Evolutionary conservation across 169 alveolate genomes (phyloP), one percentile per base, ranked within the genome.

Genomic region (Cryptosporidium ubiquitum): DNA sequence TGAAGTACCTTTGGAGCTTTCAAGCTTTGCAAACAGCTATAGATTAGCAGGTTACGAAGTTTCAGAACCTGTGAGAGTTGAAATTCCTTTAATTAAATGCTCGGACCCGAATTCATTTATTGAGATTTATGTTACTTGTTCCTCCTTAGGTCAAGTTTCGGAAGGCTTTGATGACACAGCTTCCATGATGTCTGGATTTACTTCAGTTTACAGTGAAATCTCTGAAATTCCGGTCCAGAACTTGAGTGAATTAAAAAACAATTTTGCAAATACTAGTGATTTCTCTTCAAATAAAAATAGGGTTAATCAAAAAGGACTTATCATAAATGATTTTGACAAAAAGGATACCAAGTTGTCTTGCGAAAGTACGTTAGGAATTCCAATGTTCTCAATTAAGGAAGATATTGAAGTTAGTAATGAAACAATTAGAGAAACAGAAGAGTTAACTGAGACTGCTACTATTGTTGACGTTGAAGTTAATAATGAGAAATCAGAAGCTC

Each of bases 121-220:
- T 61, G 89, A 79, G 44, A 44, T 66, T 57, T 64, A 64, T 37
- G 61, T 79, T n/a, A 23, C 58, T 16, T 79, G 89, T 64, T 26
- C 69, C 20, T 79, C 89, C 40, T 79, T 79, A 33, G 89, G 89
- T 9, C 79, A 79, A 31, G 68, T 79, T 26, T 79, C 79, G 20
- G 75, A 79, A 10, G 89, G 75, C 7, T 79, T 79, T 79, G 89
- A 79, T 61, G 89, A 79, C 20, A 79, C 89, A 7, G 89, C 75
- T 33, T 79, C 89, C 14, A 79, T 79, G 89, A 79, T 79, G 89
- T 79, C 89, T 10, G 89, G 89, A 9, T 79, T 79, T 47, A 79
- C 89, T 5, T 42, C 89, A 12, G 64, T 79, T 20, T 42, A 58
- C 39, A 79, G 68, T 33, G 89, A 79, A 14, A 69, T 47, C 20